These are phyloP conservation scores for Ceratobasidium sp. DNA, from an alignment of 1,284 basidiomycete species.

Conservation along the genomic window DNA sequence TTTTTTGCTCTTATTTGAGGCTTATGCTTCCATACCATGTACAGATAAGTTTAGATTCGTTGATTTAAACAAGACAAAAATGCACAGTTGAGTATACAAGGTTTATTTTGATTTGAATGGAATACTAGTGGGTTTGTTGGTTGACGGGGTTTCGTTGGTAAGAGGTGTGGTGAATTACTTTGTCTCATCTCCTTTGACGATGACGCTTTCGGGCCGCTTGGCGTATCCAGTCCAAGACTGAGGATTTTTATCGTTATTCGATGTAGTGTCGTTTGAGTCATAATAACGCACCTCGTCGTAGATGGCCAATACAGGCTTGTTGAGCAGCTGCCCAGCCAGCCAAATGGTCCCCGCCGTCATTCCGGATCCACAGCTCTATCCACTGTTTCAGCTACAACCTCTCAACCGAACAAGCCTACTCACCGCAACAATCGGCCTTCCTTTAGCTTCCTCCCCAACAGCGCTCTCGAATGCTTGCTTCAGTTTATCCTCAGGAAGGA, in stretches of 20 bases:
- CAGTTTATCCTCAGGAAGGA: constrained; percentile 71
- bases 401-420: constrained; percentile 49
- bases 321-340: constrained; percentile 67
- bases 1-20: neutral
- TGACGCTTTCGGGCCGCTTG: constrained; percentile 70
- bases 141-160: neutral
- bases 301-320: constrained; percentile 54
- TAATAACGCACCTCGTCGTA: constrained; percentile 58
- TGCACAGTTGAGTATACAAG: neutral
- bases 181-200: constrained; percentile 61
- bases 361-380: constrained; percentile 88
- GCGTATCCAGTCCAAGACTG: constrained; percentile 91
- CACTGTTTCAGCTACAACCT: constrained; percentile 65
- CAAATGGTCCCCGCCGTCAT: constrained; percentile 97
- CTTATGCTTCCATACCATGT: neutral
- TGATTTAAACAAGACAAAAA: neutral
- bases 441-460: constrained; percentile 62
- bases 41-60: neutral
- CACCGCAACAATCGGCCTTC: constrained; percentile 26
- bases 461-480: constrained; percentile 70
- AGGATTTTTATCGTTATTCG: constrained; percentile 21
- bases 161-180: constrained; percentile 15
- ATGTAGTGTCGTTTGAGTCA: constrained; percentile 34
- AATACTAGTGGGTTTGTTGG: neutral
- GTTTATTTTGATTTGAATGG: neutral